Conservation (phyloP, 352 stramenopile genomes). For the Blastocystis sp. region DNA sequence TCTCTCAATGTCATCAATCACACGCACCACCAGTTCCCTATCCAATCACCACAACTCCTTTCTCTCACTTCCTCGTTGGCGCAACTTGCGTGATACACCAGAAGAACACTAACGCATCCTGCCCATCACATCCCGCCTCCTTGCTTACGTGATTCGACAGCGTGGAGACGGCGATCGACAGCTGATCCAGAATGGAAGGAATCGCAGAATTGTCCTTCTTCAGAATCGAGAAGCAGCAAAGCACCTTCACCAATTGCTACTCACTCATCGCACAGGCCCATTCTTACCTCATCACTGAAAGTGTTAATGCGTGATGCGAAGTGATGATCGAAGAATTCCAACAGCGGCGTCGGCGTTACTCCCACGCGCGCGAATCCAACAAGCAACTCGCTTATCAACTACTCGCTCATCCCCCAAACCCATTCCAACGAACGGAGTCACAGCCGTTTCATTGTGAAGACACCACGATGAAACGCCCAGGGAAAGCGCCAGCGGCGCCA, state of each 20-base stretch:
- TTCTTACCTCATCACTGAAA: constrained; percentile 29
- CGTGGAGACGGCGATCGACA: constrained; percentile 25
- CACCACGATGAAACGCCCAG: constrained; percentile 41
- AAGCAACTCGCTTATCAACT: constrained; percentile 39
- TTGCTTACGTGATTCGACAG: constrained; percentile 13
- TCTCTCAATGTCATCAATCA: constrained; percentile 32
- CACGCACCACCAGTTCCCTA: constrained; percentile 33
- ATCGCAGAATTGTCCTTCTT: constrained; percentile 5
- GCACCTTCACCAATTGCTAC: constrained; percentile 40
- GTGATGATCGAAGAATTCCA: constrained; percentile 3
- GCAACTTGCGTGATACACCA: constrained; percentile 11
- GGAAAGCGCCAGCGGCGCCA: constrained; percentile 34
- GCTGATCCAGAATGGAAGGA: constrained; percentile 19
- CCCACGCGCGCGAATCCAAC: constrained; percentile 13
- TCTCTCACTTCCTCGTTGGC: background rate
- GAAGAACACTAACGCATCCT: constrained; percentile 37
- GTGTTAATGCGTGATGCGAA: background rate
- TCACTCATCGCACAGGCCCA: background rate
- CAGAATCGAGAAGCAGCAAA: constrained; percentile 22
- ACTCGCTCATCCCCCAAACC: no score
- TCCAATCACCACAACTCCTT: background rate
- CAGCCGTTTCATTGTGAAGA: background rate
- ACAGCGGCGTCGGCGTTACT: background rate
- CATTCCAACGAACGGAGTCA: background rate
- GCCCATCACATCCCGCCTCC: background rate